Percentiles rank a stretch among this genome's conserved stretches.
phyloP scores from a whole-genome alignment of 202 grass and related monocot genomes.

The Eragrostis tef region DNA sequence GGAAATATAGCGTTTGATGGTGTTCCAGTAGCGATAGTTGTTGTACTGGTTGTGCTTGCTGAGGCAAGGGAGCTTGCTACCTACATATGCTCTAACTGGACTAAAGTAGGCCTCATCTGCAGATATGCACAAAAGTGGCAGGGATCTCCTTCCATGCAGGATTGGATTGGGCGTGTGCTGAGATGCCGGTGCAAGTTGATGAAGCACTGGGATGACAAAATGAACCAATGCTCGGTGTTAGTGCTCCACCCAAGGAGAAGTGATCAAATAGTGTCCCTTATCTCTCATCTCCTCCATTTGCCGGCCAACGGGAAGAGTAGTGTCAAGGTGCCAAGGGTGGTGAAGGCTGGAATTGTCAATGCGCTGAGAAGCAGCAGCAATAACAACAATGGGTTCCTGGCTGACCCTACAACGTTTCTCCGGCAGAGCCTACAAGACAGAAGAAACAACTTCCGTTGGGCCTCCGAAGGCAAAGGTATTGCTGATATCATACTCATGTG shows the following conservation, averaged over 20 bases:
- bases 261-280: too few relatives aligned
- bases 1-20: too few relatives aligned
- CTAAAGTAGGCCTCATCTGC: slow-evolving; percentile 14
- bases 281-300: not conserved
- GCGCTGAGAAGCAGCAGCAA: too few relatives aligned
- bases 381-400: too few relatives aligned
- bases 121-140: too few relatives aligned
- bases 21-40: not conserved
- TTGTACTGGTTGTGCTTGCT: not conserved
- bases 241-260: too few relatives aligned
- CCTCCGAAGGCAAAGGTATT: too few relatives aligned
- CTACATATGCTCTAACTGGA: slow-evolving; percentile 21
- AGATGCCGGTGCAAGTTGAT: not conserved
- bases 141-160: not conserved
- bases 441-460: too few relatives aligned
- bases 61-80: not conserved
- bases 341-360: too few relatives aligned
- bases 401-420: too few relatives aligned
- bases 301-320: not conserved
- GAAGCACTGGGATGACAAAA: not conserved
- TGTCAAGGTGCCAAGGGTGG: not conserved
- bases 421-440: too few relatives aligned
- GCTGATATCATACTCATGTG: too few relatives aligned
- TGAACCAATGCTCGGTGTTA: not conserved
- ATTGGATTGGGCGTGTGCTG: not conserved